Conservation (phyloP, 225 moss, liverwort and hornwort species). For the Asterella californica region DNA sequence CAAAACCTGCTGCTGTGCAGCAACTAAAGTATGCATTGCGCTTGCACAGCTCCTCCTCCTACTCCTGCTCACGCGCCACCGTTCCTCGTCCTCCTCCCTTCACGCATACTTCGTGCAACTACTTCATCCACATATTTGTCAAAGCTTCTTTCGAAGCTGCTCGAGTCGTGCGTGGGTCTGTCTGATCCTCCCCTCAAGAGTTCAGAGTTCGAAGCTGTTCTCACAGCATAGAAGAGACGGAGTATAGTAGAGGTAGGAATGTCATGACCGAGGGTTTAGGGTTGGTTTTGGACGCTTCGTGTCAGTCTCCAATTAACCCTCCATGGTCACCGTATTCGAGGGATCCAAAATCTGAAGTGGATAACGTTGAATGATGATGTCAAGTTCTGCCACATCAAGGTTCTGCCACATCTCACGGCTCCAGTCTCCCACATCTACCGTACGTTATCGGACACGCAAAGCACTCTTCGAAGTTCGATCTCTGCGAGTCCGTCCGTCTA, state of each 20-base stretch:
- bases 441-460: no score
- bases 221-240: no score
- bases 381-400: background rate
- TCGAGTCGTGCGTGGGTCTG: no score
- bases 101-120: background rate
- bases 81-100: background rate
- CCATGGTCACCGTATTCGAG: background rate
- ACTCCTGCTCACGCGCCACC: background rate
- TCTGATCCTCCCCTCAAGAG: background rate
- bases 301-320: no score
- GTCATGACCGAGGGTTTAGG: background rate
- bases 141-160: background rate
- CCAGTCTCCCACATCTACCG: no score
- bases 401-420: no score
- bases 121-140: background rate
- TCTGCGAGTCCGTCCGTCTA: no score
- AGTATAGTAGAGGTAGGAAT: background rate
- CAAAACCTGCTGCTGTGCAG: slow-evolving; percentile 24
- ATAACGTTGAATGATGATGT: slow-evolving; percentile 10
- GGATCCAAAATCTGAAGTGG: slow-evolving; percentile 9
- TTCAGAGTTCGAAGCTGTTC: background rate
- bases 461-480: no score
- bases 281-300: no score
- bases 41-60: background rate
- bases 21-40: slow-evolving; percentile 28